Base-by-base conservation (phyloP, 2,329 filamentous ascomycete genomes). In the Thermomyces lanuginosus region DNA sequence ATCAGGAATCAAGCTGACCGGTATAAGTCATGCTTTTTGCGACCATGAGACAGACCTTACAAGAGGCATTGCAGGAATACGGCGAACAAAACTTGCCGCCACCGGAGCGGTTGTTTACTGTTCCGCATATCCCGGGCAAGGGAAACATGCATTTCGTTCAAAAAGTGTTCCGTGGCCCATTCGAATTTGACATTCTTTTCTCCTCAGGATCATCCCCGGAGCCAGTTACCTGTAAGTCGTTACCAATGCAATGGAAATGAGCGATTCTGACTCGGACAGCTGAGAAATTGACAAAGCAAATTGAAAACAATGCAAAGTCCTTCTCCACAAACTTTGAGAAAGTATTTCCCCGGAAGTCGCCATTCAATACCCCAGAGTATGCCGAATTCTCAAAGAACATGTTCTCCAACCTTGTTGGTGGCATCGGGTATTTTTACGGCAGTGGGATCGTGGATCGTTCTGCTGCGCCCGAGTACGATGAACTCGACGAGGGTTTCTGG, bases 401-500 rank as follows among this genome's bases (percentile, higher is more conserved):
- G 63, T 79, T 98, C 40, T 93, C 86, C 2, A 98, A 95, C 49
- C 61, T 98, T 17, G 65, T 92, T 18, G 89, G 89, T 30, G 89
- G 89, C 24, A 81, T 95, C 41, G 89, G 89, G 6, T 95, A 92
- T 56, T 98, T 98, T 58, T 69, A 91, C 44, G 89, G 89, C 21
- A 67, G 89, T 31, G 76, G 82, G 17, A 58, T 93, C 12, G 79
- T 92, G 27, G 89, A 98, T 48, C 76, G 83, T 19, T 92, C 84
- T 1, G 80, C 86, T 44, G 81, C 82, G n/a, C 61, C 76, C 6
- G 86, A 92, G 43, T 95, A 95, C 40, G 82, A 92, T 7, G 89
- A 98, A 56, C 82, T 91, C 37, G 80, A 82, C 32, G 89, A 95
- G 53, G 78, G 80, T 0, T 95, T 95, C 56, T 93, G 86, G 84